Evolutionary conservation across 2,329 filamentous ascomycete genomes (phyloP), one percentile per base, ranked within the genome.

Genomic region (Colletotrichum agaves): DNA sequence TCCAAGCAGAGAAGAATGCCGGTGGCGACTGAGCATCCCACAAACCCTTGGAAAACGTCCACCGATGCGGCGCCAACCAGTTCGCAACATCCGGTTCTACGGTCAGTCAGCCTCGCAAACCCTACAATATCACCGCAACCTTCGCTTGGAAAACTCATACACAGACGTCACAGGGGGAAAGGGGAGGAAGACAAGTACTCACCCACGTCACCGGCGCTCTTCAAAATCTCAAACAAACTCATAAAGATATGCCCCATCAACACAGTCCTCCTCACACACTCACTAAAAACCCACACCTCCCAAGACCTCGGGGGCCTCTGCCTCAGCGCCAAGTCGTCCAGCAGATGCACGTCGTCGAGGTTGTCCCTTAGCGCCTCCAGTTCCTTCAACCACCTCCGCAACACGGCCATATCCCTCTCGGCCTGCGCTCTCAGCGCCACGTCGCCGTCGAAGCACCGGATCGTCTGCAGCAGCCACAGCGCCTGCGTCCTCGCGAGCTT

Each of bases 261-360:
- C 12, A 76, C 71, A 0, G 80, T 83, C 43, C 81, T 76, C 15
- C 82, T 76, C 6, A 77, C 72, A 63, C 79, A 81, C 72, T 84
- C 82, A 4, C 79, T 72, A 13, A 84, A 75, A 10, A 83, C 64
- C 82, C 82, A 84, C 73, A 74, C 80, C 75, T 84, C 81, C 82
- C 82, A 84, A 27, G 73, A 79, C 58, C 77, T 73, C 1, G 82
- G 81, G 21, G 78, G 76, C 27, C 72, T 73, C 3, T 78, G 76
- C 35, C 76, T 74, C 37, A 75, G 63, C 52, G 64, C 70, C 4
- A 67, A 57, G 19, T 69, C 60, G 2, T 74, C 70, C 49, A 77
- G 61, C 10, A 47, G 69, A 67, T 58, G 72, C 50, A 72, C 67
- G 17, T 72, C 73, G 49, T 79, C 76, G 39, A 83, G 69, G 59